Percentiles rank a stretch among this genome's conserved stretches.
phyloP scores from a whole-genome alignment of 768 basidiomycete genomes.

The Tricholoma sp. region DNA sequence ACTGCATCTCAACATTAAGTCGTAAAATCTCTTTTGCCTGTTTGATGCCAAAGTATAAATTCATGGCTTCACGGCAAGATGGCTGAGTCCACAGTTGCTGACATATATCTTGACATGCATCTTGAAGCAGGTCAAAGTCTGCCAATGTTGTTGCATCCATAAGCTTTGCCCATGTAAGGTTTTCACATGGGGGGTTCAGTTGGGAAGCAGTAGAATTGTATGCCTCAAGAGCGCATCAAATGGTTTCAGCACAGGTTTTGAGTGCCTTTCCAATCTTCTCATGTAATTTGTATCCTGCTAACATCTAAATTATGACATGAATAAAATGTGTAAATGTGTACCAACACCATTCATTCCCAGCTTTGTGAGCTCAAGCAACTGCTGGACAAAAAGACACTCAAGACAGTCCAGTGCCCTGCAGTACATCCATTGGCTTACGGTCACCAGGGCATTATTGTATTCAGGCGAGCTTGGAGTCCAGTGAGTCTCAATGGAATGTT shows the following conservation, averaged over 20 bases:
- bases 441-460: slow-evolving; percentile 18
- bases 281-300: slow-evolving; percentile 28
- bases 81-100: slow-evolving; percentile 3
- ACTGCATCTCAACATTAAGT: slow-evolving; percentile 2
- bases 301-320: not conserved
- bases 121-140: slow-evolving; percentile 1
- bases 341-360: slow-evolving; percentile 23
- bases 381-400: slow-evolving; percentile 27
- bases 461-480: slow-evolving; percentile 22
- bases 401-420: slow-evolving; percentile 25
- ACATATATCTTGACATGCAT: not conserved
- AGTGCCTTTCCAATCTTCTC: slow-evolving; percentile 30
- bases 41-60: not conserved
- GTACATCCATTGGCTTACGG: slow-evolving; percentile 18
- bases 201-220: slow-evolving; percentile 27
- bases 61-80: not conserved
- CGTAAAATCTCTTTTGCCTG: not conserved
- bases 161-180: too few relatives aligned
- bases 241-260: slow-evolving; percentile 23
- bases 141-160: too few relatives aligned
- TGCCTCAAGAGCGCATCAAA: slow-evolving; percentile 22
- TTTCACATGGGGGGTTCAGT: not conserved
- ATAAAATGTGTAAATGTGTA: not conserved
- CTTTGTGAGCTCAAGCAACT: slow-evolving; percentile 34
- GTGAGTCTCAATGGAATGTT: slow-evolving; percentile 19